Base-by-base conservation (phyloP, 2,329 filamentous ascomycete species). In the Paraconiothyrium brasiliense region DNA sequence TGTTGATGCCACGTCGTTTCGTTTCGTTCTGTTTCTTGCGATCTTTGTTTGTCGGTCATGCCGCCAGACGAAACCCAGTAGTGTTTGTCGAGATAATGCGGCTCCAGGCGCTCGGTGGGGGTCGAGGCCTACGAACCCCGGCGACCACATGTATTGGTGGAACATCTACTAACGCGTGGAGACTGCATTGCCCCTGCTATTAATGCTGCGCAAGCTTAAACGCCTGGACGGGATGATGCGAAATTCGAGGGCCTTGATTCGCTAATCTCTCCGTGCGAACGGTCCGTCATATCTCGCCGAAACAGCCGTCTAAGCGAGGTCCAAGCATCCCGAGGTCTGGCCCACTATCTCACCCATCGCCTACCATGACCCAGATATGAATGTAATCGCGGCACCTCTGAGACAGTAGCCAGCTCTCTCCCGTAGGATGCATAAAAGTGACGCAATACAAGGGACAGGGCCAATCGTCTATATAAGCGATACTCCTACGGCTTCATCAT, bases 121-220 rank as follows among this genome's bases (percentile, higher is more conserved):
- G 54, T 24, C 32, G 43, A 56, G 24, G 50, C 24, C 22, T 34
- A 54, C 22, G 58, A 20, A 30, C 54, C 4, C 27, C 22, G 24
- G 39, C 32, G 47, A 39, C 50, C 41, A 58, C 34, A 43, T 22
- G 20, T 35, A 64, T 62, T 64, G 62, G 62, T 60, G 62, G 62
- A 64, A 64, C 10, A 49, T 62, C 39, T 48, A 16, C 6, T 14
- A 35, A 54, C 27, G 27, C 27, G 27, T 30, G 27, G 27, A 30
- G 48, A 48, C 48, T 49, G 57, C 62, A 64, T 62, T 58, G 44
- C 54, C 57, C 54, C 37, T 60, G 46, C 54, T 30, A 60, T 64
- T 39, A 62, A 62, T 52, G 24, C 41, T 59, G 59, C 46, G 56
- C 59, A 60, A 41, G 32, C 54, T 60, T 50, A 57, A 58, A 61